Base-by-base conservation (phyloP, 1,284 basidiomycete genomes). In the Fomitiporia mediterranea region DNA sequence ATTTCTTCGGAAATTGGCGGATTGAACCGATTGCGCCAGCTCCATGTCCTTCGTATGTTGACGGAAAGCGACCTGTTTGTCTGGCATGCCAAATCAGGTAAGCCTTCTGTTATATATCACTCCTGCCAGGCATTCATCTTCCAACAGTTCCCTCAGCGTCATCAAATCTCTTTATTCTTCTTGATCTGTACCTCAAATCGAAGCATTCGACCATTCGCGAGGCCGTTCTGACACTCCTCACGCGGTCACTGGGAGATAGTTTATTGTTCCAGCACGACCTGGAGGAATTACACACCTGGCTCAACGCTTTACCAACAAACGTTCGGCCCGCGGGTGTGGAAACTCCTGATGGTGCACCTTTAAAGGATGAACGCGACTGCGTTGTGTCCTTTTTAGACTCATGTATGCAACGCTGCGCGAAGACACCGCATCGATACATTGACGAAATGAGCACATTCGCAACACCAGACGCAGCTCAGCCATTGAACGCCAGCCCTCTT, bases 371-470 rank as follows among this genome's bases (percentile, higher is more conserved):
- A 66, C 69, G 72, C 46, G 78, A 78, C 8, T 72, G 78, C 35
- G 78, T 94, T 2, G 72, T 91, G 3, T 64, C 73, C 0, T 94
- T 97, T 71, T 62, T 97, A 11, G 94, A 98, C 63, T 91, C 94
- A 46, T 96, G 91, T 65, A 74, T 90, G 5, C 84, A 89, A 55
- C 80, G 91, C n/a, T 93, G 87, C 62, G 66, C 86, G 60, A 94
- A 91, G 71, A 89, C 86, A 0, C 90, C 93, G 0, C 91, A 95
- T 68, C 81, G 84, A 35, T 98, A 97, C 67, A 77, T 96, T 54
- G 94, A 98, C 65, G 83, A 86, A 9, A 68, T 80, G 54, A 74
- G 75, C 27, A 59, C 66, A 0, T 61, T 79, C 54, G 37, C 32
- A 21, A 21, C 34, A 38, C 17, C 44, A 21, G 40, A 34, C 25